These are phyloP conservation scores for Globisporangium heterothallicum DNA, from an alignment of 352 stramenopile species.

Conservation along the genomic window DNA sequence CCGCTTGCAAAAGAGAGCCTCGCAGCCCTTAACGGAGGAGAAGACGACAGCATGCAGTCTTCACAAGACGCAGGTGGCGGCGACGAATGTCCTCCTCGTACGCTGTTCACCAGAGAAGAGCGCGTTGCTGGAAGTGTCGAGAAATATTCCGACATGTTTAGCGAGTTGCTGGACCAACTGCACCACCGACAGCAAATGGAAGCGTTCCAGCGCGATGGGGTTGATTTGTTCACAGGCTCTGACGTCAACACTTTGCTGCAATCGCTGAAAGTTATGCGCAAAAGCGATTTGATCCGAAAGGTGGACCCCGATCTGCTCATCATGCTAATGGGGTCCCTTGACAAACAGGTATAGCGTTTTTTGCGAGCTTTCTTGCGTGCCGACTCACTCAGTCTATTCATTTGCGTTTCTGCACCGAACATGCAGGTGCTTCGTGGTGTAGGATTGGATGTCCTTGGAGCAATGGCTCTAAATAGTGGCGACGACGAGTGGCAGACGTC, in stretches of 20 bases:
- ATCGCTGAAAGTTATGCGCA: conserved; percentile 62
- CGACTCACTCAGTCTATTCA: too few relatives aligned
- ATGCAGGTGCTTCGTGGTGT: conserved; percentile 20
- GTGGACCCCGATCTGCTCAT: conserved; percentile 52
- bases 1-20: conserved; percentile 10
- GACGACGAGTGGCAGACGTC: conserved; percentile 29
- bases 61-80: conserved; percentile 15
- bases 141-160: conserved; percentile 58
- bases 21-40: not conserved
- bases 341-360: conserved; percentile 37
- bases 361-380: not conserved
- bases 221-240: conserved; percentile 37
- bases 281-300: conserved; percentile 51
- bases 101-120: conserved; percentile 46
- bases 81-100: conserved; percentile 26
- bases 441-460: conserved; percentile 22
- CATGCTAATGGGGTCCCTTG: conserved; percentile 42
- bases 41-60: conserved; percentile 2
- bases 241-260: conserved; percentile 68
- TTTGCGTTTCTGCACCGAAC: not conserved
- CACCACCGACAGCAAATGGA: conserved; percentile 27
- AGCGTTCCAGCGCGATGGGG: conserved; percentile 18
- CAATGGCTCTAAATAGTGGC: conserved; percentile 22
- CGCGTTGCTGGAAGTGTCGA: conserved; percentile 49
- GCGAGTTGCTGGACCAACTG: conserved; percentile 32